These are phyloP conservation scores for Penicillium olsonii DNA, from an alignment of 2,329 filamentous ascomycete species.

Conservation along the genomic window DNA sequence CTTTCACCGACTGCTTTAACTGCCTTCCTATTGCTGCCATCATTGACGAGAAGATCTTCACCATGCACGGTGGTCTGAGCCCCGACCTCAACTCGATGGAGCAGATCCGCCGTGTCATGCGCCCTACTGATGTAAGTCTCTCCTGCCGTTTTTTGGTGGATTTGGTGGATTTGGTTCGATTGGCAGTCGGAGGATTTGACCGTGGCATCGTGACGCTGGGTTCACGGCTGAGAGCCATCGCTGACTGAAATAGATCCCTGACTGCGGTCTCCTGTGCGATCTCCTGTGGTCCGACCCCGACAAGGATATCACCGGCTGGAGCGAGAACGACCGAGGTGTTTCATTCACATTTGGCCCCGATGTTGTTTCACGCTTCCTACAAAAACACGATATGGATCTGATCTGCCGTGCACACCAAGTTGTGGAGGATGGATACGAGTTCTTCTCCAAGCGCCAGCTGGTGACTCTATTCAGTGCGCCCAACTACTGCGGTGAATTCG, in stretches of 20 bases:
- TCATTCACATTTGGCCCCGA: constrained; percentile 98
- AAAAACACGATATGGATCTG: constrained; percentile 99
- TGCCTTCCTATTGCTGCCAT: constrained; percentile 97
- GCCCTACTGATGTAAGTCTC: constrained; percentile 89
- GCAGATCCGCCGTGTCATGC: constrained; percentile 98
- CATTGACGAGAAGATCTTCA: constrained; percentile 99
- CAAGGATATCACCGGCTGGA: constrained; percentile 99
- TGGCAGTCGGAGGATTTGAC: constrained; percentile 13
- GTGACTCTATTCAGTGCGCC: constrained; percentile 97
- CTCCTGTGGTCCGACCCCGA: constrained; percentile 98
- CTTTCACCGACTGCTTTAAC: constrained; percentile 99
- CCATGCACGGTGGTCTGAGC: constrained; percentile 97
- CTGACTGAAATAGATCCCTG: constrained; percentile 74
- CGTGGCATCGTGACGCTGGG: constrained; percentile 17
- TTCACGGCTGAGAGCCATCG: constrained; percentile 36
- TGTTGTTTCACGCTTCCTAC: constrained; percentile 93
- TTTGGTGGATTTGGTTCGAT: constrained; percentile 4
- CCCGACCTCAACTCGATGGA: constrained; percentile 99
- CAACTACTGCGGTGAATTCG: constrained; percentile 99
- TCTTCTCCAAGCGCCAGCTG: constrained; percentile 97
- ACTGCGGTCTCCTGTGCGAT: constrained; percentile 96
- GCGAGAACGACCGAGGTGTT: constrained; percentile 97
- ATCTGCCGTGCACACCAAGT: constrained; percentile 99
- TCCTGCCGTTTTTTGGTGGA: constrained; percentile 6
- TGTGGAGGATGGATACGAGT: constrained; percentile 98